Conservation (phyloP, 2,329 filamentous ascomycete species). For the Ambrosiella xylebori region DNA sequence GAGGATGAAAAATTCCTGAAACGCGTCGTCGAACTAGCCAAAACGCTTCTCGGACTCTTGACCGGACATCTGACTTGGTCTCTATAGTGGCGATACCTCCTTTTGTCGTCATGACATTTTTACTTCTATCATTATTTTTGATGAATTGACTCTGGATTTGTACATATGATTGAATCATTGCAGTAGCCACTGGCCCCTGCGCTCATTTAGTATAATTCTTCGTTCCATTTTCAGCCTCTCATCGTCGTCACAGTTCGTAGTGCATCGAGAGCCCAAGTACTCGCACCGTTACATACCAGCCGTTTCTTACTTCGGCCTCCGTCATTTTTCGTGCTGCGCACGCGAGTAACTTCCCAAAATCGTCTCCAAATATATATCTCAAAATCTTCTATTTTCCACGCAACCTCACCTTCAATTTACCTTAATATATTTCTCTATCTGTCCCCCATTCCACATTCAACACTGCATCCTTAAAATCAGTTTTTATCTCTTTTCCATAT, state of each 20-base stretch:
- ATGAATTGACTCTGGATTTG: not conserved
- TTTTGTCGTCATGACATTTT: not conserved
- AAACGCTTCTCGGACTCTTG: not conserved
- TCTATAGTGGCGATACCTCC: not conserved
- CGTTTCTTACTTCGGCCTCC: not conserved
- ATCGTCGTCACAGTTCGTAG: not conserved
- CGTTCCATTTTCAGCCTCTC: not conserved
- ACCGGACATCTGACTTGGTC: not conserved
- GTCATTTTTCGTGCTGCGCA: not conserved
- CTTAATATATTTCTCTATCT: not conserved
- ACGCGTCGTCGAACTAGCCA: not conserved
- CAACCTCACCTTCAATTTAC: not conserved
- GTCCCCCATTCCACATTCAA: not conserved
- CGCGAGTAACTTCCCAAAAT: conserved; percentile 2
- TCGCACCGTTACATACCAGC: not conserved
- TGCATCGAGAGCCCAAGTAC: not conserved
- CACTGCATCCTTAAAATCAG: not conserved
- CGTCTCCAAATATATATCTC: not conserved
- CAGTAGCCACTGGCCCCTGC: too few relatives aligned
- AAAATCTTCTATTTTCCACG: not conserved
- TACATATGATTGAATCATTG: too few relatives aligned
- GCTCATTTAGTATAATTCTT: too few relatives aligned
- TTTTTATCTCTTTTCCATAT: not conserved
- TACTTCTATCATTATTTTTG: not conserved
- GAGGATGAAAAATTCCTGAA: not conserved